Base-by-base conservation (phyloP, 1,284 basidiomycete genomes). In the Vanrija humicola region DNA sequence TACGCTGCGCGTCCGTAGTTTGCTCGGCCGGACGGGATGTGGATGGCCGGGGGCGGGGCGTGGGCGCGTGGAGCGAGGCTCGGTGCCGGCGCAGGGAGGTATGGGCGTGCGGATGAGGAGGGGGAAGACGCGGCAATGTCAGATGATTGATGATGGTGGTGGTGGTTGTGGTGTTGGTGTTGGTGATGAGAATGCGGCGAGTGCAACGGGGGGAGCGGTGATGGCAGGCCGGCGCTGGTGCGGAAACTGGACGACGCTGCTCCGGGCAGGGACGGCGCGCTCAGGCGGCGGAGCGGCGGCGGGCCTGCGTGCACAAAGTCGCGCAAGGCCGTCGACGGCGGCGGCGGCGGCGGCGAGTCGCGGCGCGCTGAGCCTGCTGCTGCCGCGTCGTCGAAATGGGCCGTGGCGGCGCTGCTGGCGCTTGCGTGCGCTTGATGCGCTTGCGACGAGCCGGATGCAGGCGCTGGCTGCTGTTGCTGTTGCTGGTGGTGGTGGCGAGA, bases 21-120 rank as follows among this genome's bases (percentile, higher is more conserved):
- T 12, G 34, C 34, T 5, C 40, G 40, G 15, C n/a, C 29, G 5
- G 42, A 29, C 15, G 43, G 51, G 55, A 57, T 53, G 43, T 34
- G 42, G 47, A 57, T 57, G 23, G 55, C 55, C 26, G 55, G 51
- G 38, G 55, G 55, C 15, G 46, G 55, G 34, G 49, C 54, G 55
- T 53, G 55, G 10, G 51, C 26, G 12, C 55, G 55, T 5, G 48
- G 51, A 5, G 46, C 55, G 16, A 57, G 51, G 25, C 48, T 49
- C 25, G 55, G 50, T 9, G 47, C 51, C 34, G 55, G 50, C 9
- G 47, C 51, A 5, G 55, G 55, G 16, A 52, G 43, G 26, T 50
- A 57, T 9, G 43, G 21, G 42, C 46, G 46, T 29, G 50, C 43
- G 18, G 46, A 34, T 15, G 50, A n/a, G 34, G 34, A 34, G 18